Evolutionary conservation across 148 eudicot genomes (phyloP), one percentile per base, ranked within the genome.

Genomic region (Pouteria glomerata): DNA sequence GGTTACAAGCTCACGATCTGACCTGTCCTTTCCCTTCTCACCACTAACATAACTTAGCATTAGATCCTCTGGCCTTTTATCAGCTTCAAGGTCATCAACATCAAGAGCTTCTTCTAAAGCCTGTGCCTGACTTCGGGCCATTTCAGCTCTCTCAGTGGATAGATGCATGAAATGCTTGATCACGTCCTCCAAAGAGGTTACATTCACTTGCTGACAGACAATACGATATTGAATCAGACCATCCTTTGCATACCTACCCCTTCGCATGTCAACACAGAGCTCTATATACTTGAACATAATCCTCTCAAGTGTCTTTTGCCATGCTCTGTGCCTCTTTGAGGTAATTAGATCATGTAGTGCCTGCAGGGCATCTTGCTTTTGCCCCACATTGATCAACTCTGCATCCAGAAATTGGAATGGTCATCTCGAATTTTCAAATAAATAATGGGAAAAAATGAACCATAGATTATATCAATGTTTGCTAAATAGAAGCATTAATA

Each of bases 41-140:
- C 98, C 97, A 70, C 96, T 91, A 60, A 94, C 98, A 74, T 89
- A 94, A 73, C 98, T 94, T 19, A 94, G 74, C 97, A 94, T 91
- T n/a, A 94, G 77, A 81, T 94, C 98, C 74, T 94, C 97, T 13
- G 98, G 98, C 73, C 88, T 84, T 73, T 89, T 91, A 74, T 91
- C 98, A 35, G 92, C 97, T 74, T 94, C 98, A 33, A 94, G 60
- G 74, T 94, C 98, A 70, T 94, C 98, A 59, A 94, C 89, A 86
- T 91, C 96, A 67, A 91, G 83, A 30, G 97, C 98, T 71, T 87
- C 98, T 77, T 94, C 98, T 47, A 94, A 64, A 33, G 96, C 97
- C 79, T 89, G 85, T 62, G 98, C 91, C 75, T 94, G 93, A 68
- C 77, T 94, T 59, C 97, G 89, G 62, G 98, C 96, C 58, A 65